Conservation (phyloP, 2,329 filamentous ascomycete species). For the Epichloe brachyelytri region DNA sequence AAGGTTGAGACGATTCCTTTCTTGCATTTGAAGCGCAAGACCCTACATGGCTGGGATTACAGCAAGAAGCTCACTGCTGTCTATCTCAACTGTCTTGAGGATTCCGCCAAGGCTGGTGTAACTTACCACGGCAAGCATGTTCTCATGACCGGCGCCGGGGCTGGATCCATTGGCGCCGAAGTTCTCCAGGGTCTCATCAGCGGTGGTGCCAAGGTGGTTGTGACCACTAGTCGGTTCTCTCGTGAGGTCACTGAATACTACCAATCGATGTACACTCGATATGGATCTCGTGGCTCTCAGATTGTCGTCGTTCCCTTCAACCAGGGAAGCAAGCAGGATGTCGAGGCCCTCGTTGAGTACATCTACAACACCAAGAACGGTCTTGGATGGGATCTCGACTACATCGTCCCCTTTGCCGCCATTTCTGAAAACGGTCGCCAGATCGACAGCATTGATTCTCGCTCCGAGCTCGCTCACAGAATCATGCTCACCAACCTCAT, state of each 20-base stretch:
- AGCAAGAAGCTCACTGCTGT: constrained; percentile 94
- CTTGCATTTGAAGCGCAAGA: constrained; percentile 89
- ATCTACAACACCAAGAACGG: constrained; percentile 95
- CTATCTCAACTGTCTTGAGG: constrained; percentile 85
- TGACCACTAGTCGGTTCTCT: constrained; percentile 93
- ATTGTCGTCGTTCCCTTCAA: constrained; percentile 98
- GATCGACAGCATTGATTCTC: constrained; percentile 92
- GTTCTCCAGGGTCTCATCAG: constrained; percentile 92
- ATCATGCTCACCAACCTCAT: constrained; percentile 98
- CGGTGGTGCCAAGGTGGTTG: constrained; percentile 90
- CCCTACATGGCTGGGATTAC: constrained; percentile 93
- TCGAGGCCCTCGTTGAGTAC: constrained; percentile 86
- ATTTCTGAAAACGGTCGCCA: constrained; percentile 97
- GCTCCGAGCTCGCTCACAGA: constrained; percentile 92
- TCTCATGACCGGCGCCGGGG: constrained; percentile 95
- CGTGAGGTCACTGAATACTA: constrained; percentile 98
- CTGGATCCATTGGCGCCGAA: constrained; percentile 93
- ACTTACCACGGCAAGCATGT: constrained; percentile 92
- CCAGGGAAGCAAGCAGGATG: constrained; percentile 95
- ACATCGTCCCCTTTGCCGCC: constrained; percentile 88
- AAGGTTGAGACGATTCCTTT: constrained; percentile 97
- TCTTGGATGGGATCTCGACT: constrained; percentile 96
- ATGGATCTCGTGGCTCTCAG: constrained; percentile 85
- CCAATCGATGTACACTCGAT: constrained; percentile 94
- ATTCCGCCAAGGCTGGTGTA: constrained; percentile 75